Percentiles rank a stretch among this genome's conserved stretches.
phyloP scores from a whole-genome alignment of 192 early-diverging fungal genomes.

The Entomortierella lignicola region DNA sequence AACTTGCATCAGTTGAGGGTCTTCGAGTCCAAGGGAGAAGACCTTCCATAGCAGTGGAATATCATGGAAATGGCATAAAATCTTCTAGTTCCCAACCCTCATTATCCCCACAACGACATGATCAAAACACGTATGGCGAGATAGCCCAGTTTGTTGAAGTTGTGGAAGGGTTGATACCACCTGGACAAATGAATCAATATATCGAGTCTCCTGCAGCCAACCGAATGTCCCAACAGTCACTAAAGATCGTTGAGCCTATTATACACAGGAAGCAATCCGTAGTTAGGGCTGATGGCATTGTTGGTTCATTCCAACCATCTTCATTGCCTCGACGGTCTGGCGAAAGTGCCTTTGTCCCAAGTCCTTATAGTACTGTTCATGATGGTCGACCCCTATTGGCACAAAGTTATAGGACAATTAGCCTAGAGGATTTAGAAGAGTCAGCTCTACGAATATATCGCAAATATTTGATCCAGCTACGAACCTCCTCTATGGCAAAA shows the following conservation, averaged over 20 bases:
- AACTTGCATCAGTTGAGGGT: background rate
- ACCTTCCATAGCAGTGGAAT: slow-evolving; percentile 16
- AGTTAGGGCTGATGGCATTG: background rate
- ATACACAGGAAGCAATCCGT: background rate
- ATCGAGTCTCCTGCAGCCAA: background rate
- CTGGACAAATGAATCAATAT: background rate
- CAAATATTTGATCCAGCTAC: slow-evolving; percentile 47
- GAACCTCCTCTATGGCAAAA: slow-evolving; percentile 40
- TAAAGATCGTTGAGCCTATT: slow-evolving; percentile 4
- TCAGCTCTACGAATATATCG: slow-evolving; percentile 44
- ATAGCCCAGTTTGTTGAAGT: slow-evolving; percentile 7
- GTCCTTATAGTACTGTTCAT: slow-evolving; percentile 14
- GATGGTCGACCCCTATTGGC: slow-evolving; percentile 21
- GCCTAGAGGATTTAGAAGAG: slow-evolving; percentile 52
- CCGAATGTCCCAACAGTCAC: slow-evolving; percentile 3
- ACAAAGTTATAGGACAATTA: slow-evolving; percentile 38
- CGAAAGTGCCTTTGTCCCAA: slow-evolving; percentile 25
- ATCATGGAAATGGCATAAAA: slow-evolving; percentile 42
- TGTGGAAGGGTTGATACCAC: background rate
- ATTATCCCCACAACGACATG: background rate
- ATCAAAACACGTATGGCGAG: background rate
- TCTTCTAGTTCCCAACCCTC: background rate
- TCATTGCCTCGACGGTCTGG: slow-evolving; percentile 25
- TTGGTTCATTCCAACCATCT: slow-evolving; percentile 10
- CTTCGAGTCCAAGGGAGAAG: slow-evolving; percentile 9